phyloP scores from a whole-genome alignment of 495 filamentous ascomycete species.

The Penicillium herquei region DNA sequence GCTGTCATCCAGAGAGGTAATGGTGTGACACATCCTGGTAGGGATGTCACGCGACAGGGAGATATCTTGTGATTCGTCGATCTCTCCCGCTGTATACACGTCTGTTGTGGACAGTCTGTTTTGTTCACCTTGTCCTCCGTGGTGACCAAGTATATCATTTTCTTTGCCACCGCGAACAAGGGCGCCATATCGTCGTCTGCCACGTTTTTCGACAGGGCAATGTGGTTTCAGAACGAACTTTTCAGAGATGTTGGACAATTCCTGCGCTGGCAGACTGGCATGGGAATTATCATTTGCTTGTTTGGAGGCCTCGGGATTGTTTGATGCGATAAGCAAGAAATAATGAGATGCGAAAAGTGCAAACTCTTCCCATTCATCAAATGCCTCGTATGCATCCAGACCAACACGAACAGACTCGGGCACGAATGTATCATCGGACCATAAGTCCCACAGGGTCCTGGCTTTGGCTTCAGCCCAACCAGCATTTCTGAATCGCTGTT shows the following conservation, averaged over 20 bases:
- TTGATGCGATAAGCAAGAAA: constrained; percentile 69
- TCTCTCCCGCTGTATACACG: constrained; percentile 44
- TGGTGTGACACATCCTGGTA: constrained; percentile 73
- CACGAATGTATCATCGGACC: constrained; percentile 66
- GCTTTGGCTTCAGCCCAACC: constrained; percentile 64
- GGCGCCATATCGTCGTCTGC: constrained; percentile 44
- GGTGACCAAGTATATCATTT: constrained; percentile 41
- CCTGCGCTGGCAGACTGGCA: neutral
- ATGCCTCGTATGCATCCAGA: constrained; percentile 71
- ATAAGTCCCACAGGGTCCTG: constrained; percentile 74
- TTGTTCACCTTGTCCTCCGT: constrained; percentile 63
- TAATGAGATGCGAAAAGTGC: constrained; percentile 84
- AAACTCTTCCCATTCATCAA: constrained; percentile 97
- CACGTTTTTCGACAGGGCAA: constrained; percentile 10
- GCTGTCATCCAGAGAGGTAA: constrained; percentile 52
- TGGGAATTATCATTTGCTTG: neutral
- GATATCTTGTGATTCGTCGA: constrained; percentile 11
- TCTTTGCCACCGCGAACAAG: constrained; percentile 36
- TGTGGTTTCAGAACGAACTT: constrained; percentile 23
- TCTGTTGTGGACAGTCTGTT: constrained; percentile 60
- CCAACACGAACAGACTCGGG: constrained; percentile 47
- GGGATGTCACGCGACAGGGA: constrained; percentile 41
- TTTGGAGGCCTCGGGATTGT: constrained; percentile 1
- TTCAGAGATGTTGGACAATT: constrained; percentile 8
- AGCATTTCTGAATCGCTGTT: constrained; percentile 58